Conservation (phyloP, 148 eudicot species). For the Chenopodium album region DNA sequence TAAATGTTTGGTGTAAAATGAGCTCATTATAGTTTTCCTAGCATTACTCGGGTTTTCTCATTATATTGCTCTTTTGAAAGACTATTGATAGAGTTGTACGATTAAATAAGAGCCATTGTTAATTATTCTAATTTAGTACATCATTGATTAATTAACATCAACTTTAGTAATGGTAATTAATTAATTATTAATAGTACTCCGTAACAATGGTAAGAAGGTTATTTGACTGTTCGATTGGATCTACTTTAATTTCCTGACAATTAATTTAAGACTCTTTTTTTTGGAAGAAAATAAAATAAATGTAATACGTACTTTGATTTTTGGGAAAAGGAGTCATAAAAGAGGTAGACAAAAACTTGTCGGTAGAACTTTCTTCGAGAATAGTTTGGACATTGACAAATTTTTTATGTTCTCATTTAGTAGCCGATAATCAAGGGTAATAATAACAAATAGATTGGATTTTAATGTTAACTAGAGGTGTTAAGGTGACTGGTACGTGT, state of each 20-base stretch:
- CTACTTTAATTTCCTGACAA: neutral
- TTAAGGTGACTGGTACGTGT: too few relatives aligned
- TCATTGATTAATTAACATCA: neutral
- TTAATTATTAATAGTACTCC: too few relatives aligned
- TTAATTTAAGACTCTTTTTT: neutral
- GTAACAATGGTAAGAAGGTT: neutral
- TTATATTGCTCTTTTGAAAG: neutral
- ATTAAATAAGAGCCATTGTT: neutral
- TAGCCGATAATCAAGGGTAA: too few relatives aligned
- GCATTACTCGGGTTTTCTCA: neutral
- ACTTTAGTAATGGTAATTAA: neutral
- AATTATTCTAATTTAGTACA: neutral
- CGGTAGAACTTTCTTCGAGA: slow-evolving; percentile 13
- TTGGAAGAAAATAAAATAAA: neutral
- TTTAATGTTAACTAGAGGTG: too few relatives aligned
- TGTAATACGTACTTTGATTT: neutral
- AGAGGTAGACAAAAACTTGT: slow-evolving; percentile 4
- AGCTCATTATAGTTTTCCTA: slow-evolving; percentile 4
- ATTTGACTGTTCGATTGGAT: neutral
- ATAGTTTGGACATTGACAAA: neutral
- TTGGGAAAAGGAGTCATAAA: neutral
- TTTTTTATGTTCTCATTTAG: too few relatives aligned
- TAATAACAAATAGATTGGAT: too few relatives aligned
- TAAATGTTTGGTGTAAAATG: slow-evolving; percentile 18
- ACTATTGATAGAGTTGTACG: neutral